These are phyloP conservation scores for Peronosclerospora sorghi DNA, from an alignment of 352 stramenopile species.

Conservation along the genomic window DNA sequence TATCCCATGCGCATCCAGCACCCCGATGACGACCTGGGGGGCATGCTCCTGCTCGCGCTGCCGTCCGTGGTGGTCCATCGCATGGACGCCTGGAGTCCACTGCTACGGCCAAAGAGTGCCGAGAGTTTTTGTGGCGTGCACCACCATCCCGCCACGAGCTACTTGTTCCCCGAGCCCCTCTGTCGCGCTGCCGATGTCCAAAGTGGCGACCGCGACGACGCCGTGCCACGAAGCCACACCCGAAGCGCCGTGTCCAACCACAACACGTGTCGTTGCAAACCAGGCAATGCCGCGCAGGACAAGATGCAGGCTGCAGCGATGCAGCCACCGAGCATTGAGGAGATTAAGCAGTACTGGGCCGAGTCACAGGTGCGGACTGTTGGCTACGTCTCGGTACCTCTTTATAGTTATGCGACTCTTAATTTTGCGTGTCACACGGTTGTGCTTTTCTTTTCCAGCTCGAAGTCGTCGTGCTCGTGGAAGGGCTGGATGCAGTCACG, in stretches of 20 bases:
- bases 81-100: constrained; percentile 85
- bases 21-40: constrained; percentile 87
- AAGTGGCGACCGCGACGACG: constrained; percentile 48
- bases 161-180: constrained; percentile 62
- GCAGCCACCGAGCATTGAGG: constrained; percentile 26
- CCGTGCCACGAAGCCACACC: no score
- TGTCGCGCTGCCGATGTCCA: constrained; percentile 46
- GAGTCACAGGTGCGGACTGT: constrained; percentile 49
- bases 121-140: constrained; percentile 37
- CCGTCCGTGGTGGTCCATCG: constrained; percentile 90
- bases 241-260: no score
- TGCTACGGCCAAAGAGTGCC: constrained; percentile 62
- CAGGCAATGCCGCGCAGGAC: constrained; percentile 8
- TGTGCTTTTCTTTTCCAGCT: constrained; percentile 43
- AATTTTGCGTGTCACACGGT: constrained; percentile 1
- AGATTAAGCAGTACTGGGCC: constrained; percentile 66
- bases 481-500: constrained; percentile 92
- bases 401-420: neutral
- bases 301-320: constrained; percentile 14
- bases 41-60: constrained; percentile 81
- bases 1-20: constrained; percentile 90
- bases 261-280: constrained; percentile 36
- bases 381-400: neutral
- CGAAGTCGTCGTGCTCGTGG: constrained; percentile 94
- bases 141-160: constrained; percentile 49